Evolutionary conservation across 1,139 yeast species (phyloP).

Genomic region (Debaryomyces sp.): DNA sequence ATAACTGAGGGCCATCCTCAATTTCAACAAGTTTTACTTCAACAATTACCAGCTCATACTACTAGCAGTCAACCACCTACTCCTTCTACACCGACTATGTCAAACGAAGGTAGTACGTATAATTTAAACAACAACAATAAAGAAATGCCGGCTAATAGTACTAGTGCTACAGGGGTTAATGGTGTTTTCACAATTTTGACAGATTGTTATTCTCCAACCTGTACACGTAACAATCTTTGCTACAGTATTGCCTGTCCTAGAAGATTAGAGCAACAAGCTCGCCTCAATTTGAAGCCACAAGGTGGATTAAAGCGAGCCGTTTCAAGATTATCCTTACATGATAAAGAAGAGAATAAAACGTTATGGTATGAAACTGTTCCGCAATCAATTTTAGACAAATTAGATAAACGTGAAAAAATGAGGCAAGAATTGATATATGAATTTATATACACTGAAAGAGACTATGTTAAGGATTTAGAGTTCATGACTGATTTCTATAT

Average conservation of each 20-base stretch:
- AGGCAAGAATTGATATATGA: constrained; percentile 96
- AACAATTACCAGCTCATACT: constrained; percentile 20
- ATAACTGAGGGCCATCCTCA: constrained; percentile 16
- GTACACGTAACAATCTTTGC: constrained; percentile 85
- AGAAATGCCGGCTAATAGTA: constrained; percentile 14
- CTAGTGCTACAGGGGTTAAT: constrained; percentile 52
- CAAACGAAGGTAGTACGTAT: constrained; percentile 5
- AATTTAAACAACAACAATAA: constrained; percentile 3
- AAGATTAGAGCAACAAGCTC: constrained; percentile 92
- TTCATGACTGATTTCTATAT: constrained; percentile 93
- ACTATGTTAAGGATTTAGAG: constrained; percentile 92
- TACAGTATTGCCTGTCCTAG: constrained; percentile 98
- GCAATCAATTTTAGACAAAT: constrained; percentile 70
- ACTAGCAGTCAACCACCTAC: constrained; percentile 15
- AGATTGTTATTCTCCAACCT: constrained; percentile 96
- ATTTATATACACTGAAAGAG: constrained; percentile 90
- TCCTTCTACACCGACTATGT: constrained; percentile 12
- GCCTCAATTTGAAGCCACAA: constrained; percentile 84
- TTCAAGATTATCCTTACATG: constrained; percentile 73
- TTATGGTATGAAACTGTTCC: constrained; percentile 96
- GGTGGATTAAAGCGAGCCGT: constrained; percentile 87
- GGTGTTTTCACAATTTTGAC: constrained; percentile 93
- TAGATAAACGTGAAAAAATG: constrained; percentile 85
- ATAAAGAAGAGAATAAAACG: constrained; percentile 80
- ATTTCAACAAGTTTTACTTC: constrained; percentile 21